Percentiles rank a stretch among this genome's conserved stretches.
Conservation (phyloP, 768 basidiomycete species). For the Pleurotus citrinopileatus region DNA sequence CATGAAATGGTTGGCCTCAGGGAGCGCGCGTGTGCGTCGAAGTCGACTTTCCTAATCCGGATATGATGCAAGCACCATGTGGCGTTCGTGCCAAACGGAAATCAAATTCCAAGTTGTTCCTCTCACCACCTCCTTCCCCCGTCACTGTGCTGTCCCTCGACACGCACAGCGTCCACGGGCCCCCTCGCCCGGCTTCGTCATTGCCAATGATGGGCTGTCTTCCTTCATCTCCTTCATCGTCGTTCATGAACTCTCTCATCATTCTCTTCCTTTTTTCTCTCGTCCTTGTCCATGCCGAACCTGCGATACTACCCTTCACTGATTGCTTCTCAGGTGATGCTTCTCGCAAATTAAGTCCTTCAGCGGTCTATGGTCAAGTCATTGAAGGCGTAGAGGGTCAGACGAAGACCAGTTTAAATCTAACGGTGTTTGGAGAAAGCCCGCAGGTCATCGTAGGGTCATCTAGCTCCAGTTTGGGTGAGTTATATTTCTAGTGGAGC, state of each 20-base stretch:
- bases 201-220: conserved; percentile 24
- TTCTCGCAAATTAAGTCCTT: conserved; percentile 59
- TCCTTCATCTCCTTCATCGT: conserved; percentile 15
- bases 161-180: conserved; percentile 6
- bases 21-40: not conserved
- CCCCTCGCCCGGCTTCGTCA: conserved; percentile 15
- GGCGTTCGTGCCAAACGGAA: not conserved
- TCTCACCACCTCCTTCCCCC: not conserved
- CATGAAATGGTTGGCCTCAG: too few species aligned
- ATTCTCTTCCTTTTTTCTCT: conserved; percentile 24
- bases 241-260: conserved; percentile 14
- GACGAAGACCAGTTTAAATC: conserved; percentile 52
- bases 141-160: not conserved
- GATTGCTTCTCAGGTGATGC: conserved; percentile 65
- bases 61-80: not conserved
- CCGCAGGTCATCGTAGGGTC: conserved; percentile 58
- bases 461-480: conserved; percentile 67
- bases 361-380: conserved; percentile 73
- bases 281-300: conserved; percentile 41
- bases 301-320: conserved; percentile 57
- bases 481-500: conserved; percentile 23
- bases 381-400: conserved; percentile 34
- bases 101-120: not conserved
- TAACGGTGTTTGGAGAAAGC: conserved; percentile 69
- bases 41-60: not conserved